A percentile compares a stretch with the other conserved stretches of the same genome.
Conservation (phyloP, 2,329 filamentous ascomycete species). For the Colletotrichum sp. region DNA sequence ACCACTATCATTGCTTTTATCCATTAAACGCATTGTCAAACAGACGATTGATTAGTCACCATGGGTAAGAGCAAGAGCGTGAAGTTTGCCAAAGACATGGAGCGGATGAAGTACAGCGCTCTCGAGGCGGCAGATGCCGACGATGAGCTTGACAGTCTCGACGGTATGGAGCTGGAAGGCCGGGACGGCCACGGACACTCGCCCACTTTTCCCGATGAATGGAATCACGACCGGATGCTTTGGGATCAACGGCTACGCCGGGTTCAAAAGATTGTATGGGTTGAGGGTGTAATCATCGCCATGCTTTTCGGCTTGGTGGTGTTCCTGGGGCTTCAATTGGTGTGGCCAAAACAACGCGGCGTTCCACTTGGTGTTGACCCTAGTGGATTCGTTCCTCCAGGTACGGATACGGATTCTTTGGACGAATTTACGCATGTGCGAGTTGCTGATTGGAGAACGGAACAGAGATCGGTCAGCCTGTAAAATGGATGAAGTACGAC, state of each 20-base stretch:
- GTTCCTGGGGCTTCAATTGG: background rate
- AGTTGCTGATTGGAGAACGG: background rate
- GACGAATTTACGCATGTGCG: background rate
- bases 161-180: background rate
- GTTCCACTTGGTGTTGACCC: conserved; percentile 1
- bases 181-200: background rate
- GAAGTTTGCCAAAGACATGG: background rate
- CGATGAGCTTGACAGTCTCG: background rate
- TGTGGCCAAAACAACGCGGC: background rate
- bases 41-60: background rate
- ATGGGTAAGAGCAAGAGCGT: conserved; percentile 6
- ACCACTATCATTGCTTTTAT: background rate
- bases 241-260: background rate
- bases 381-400: conserved; percentile 7
- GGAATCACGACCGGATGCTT: background rate
- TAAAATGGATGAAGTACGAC: conserved; percentile 11
- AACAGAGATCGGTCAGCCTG: conserved; percentile 2
- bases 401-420: background rate
- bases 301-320: background rate
- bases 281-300: background rate
- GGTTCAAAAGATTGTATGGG: background rate
- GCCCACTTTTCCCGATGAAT: background rate
- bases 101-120: background rate
- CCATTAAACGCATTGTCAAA: background rate
- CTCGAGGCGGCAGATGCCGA: background rate